Percentiles rank a stretch among this genome's conserved stretches.
Evolutionary conservation across 2,329 filamentous ascomycete species (phyloP).

Genomic region (Fusarium odoratissimum): DNA sequence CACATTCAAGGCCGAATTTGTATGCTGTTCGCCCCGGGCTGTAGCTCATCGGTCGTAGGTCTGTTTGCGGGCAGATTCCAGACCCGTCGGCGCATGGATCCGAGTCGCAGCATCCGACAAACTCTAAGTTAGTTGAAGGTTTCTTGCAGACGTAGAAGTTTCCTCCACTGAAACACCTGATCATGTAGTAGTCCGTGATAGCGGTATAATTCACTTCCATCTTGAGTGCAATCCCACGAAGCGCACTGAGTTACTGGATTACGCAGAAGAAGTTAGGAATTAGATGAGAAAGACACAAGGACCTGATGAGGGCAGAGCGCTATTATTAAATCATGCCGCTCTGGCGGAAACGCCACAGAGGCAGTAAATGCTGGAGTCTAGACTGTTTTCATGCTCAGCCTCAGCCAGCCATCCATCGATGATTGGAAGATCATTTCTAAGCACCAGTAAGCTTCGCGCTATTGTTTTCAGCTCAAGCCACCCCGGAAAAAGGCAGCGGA

Average conservation of each 20-base stretch:
- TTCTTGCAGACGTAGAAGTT: neutral
- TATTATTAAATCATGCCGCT: neutral
- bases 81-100: neutral
- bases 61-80: neutral
- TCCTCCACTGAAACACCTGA: neutral
- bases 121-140: neutral
- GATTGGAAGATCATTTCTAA: neutral
- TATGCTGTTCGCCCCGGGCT: neutral
- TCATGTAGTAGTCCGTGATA: neutral
- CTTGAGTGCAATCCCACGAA: neutral
- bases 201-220: neutral
- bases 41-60: neutral
- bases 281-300: neutral
- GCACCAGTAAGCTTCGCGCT: neutral
- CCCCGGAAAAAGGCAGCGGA: neutral
- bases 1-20: neutral
- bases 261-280: accelerated
- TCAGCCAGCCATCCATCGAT: neutral
- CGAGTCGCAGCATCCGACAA: neutral
- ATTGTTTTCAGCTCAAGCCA: neutral
- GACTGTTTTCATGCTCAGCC: neutral
- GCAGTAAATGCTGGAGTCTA: neutral
- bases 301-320: neutral
- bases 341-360: neutral
- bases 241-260: neutral